Base-by-base conservation (phyloP, 2,329 filamentous ascomycete genomes). In the Colletotrichum camelliae region DNA sequence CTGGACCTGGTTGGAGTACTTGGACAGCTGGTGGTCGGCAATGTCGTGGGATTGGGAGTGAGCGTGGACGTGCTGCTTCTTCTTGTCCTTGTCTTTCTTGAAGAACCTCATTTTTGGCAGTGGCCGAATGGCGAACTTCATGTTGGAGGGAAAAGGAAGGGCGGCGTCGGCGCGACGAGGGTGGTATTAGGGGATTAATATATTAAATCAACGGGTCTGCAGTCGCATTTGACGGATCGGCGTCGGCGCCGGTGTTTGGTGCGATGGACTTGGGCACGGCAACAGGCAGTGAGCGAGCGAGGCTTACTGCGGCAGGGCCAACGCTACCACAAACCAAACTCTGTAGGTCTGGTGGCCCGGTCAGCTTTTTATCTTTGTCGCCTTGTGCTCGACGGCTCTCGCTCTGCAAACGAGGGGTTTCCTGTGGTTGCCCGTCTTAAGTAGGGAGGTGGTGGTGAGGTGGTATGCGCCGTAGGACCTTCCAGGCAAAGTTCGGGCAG, bases 31-130 rank as follows among this genome's bases (percentile, higher is more conserved):
- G 33, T 58, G 35, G 15, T 76, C 73, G 58, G 73, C 60, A 31
- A 75, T 58, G 7, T 73, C 70, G 48, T 74, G 64, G 13, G 74
- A 65, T 39, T 68, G 70, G 29, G 27, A 58, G 16, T 73, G 74
- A 29, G 48, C 57, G 35, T 65, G 70, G 27, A 48, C 68, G 64
- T 74, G 72, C 60, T 75, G 70, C 74, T 76, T 76, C 66, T 77
- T 78, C 75, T 78, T 78, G 61, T 78, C 76, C 62, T 78, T 77
- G 29, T 77, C 76, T 35, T 58, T 77, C 24, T 66, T 58, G 31
- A 77, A 78, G 67, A 76, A 76, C 61, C 67, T 37, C 74, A 76
- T 76, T 55, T 75, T 76, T 60, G 72, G 71, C 60, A 78, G 43
- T 66, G 70, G 68, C 75, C 77, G 71, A 55, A 75, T 61, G 72